Conservation (phyloP, 2,329 filamentous ascomycete genomes). For the Epichloe typhina region DNA sequence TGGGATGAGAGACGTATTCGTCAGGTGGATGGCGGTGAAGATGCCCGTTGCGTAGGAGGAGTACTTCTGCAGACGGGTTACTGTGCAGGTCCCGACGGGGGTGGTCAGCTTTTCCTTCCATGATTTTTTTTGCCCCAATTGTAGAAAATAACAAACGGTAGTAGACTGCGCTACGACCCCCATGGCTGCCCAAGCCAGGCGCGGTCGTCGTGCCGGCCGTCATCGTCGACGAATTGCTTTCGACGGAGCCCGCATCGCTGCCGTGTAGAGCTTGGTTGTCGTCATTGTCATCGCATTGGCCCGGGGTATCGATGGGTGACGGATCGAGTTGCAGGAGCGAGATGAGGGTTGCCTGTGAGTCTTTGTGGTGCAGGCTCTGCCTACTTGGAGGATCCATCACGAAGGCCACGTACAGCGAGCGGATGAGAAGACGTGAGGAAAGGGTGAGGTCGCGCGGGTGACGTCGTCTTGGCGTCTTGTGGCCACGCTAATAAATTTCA, state of each 20-base stretch:
- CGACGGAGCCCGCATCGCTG: constrained; percentile 17
- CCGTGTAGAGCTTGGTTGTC: constrained; percentile 10
- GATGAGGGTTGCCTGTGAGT: constrained; percentile 41
- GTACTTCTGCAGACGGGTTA: constrained; percentile 63
- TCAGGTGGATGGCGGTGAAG: constrained; percentile 64
- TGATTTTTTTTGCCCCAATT: neutral
- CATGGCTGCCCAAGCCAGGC: constrained; percentile 34
- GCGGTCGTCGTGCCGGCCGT: constrained; percentile 24
- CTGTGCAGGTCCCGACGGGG: constrained; percentile 4
- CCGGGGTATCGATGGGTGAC: constrained; percentile 53
- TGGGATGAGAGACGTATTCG: constrained; percentile 72
- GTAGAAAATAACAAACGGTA: constrained; percentile 47
- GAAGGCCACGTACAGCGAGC: neutral
- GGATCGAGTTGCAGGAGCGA: constrained; percentile 72
- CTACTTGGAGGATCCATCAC: constrained; percentile 8
- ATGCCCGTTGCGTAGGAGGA: constrained; percentile 73
- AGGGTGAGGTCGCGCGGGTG: neutral
- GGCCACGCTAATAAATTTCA: neutral
- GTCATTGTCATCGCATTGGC: constrained; percentile 18
- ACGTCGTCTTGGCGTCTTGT: neutral
- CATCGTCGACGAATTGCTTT: constrained; percentile 24
- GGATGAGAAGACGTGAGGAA: neutral
- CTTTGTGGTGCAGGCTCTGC: constrained; percentile 16
- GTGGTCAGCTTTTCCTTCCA: neutral
- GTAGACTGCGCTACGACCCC: constrained; percentile 56